These are phyloP conservation scores for Hypomyces rosellus DNA, from an alignment of 2,329 filamentous ascomycete species.

Conservation along the genomic window DNA sequence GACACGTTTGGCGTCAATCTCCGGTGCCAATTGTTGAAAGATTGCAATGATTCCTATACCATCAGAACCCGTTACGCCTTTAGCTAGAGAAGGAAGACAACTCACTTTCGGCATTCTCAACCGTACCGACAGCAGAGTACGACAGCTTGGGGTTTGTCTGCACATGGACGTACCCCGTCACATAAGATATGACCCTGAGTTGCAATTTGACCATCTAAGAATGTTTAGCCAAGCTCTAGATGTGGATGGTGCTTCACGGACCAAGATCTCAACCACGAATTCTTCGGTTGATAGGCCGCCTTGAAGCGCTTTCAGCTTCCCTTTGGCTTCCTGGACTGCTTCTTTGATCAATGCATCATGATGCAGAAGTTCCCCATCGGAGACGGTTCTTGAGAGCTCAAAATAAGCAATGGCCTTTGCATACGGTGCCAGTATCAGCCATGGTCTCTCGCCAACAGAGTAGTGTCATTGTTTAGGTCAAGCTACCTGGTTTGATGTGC, in stretches of 20 bases:
- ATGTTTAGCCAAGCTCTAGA: not conserved
- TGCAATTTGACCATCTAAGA: constrained; percentile 49
- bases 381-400: constrained; percentile 22
- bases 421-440: too few relatives aligned
- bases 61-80: not conserved
- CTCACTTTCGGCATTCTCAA: constrained; percentile 46
- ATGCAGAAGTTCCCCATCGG: constrained; percentile 16
- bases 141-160: constrained; percentile 36
- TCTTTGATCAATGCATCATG: constrained; percentile 24
- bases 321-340: constrained; percentile 20
- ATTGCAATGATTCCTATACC: constrained; percentile 43
- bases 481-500: constrained; percentile 30
- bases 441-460: not conserved
- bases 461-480: not conserved
- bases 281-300: constrained; percentile 30
- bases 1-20: constrained; percentile 41
- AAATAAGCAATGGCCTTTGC: constrained; percentile 26
- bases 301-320: constrained; percentile 14
- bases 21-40: constrained; percentile 37
- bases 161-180: constrained; percentile 46
- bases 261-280: constrained; percentile 51
- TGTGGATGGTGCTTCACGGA: constrained; percentile 21
- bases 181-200: constrained; percentile 33
- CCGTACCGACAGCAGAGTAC: constrained; percentile 42
- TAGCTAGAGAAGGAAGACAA: not conserved